Evolutionary conservation across 352 stramenopile genomes (phyloP), one percentile per base, ranked within the genome.

Genomic region (Phytophthora capsici): DNA sequence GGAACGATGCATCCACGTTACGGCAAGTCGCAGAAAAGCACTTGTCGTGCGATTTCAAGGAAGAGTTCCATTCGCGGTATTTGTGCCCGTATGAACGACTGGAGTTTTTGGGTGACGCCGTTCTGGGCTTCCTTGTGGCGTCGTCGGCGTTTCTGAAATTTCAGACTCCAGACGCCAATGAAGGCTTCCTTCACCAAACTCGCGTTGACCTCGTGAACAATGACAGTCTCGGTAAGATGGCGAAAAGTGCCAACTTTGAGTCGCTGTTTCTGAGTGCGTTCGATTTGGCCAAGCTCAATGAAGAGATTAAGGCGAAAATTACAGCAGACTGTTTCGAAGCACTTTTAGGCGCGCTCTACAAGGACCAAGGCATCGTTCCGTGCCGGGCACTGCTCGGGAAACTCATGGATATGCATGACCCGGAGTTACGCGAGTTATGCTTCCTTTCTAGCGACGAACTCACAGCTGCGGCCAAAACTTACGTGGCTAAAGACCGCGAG

Each of bases 291-390:
- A 84, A 77, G 38, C 57, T 92, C 9, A 66, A 84, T 8, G 72
- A 80, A 40, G 69, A 88, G 3, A 63, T 66, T 23, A 93, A 77
- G 60, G 66, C 65, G 10, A 95, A 94, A 71, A 94, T 96, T 30
- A 78, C 83, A 2, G 88, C 86, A 0, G 87, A 96, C 57, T 95
- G 85, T 49, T 86, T 96, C 28, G 86, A 95, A 56, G 88, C 88
- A 7, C 51, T 96, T 28, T 50, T 95, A 7, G 88, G 88, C 2
- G 87, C 88, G 3, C 75, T 96, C 9, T 94, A 89, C 67, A 89
- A 86, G 19, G 88, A 96, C 34, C 85, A 94, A 60, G 86, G 84
- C 0, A 89, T 95, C 30, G 80, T 72, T 5, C 79, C 84, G 1
- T 93, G 83, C 40, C 77, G 85, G 17, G 68, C 57, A n/a, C 47